Evolutionary conservation across 345 rosid species (phyloP).

Genomic region (Eucalyptus tenuipes): DNA sequence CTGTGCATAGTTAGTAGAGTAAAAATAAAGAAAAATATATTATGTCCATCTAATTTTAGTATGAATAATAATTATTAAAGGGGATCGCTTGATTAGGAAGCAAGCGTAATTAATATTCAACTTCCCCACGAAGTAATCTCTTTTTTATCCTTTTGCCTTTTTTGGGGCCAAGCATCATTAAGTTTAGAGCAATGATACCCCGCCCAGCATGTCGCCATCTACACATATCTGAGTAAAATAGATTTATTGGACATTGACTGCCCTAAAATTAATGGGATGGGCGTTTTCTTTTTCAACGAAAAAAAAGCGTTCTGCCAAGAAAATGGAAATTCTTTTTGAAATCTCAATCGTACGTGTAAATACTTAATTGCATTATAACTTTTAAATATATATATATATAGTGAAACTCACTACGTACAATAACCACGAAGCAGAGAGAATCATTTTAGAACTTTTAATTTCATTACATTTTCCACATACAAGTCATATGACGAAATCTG

Average conservation of each 20-base stretch:
- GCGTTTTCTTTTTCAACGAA: not conserved
- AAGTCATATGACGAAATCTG: accelerated
- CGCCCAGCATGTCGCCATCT: not conserved
- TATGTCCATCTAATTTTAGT: not conserved
- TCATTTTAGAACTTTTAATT: not conserved
- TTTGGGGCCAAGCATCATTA: not conserved
- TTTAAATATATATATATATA: not conserved
- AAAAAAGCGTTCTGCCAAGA: not conserved
- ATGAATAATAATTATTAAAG: not conserved
- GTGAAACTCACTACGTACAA: not conserved
- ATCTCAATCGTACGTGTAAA: not conserved
- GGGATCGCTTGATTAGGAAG: not conserved
- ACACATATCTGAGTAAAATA: not conserved
- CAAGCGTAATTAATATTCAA: not conserved
- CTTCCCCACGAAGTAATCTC: not conserved
- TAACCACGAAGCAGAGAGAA: not conserved
- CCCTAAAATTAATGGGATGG: not conserved
- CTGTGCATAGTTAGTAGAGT: not conserved
- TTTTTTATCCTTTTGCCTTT: not conserved
- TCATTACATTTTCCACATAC: not conserved
- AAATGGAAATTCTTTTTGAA: not conserved
- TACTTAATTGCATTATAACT: not conserved
- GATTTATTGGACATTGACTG: not conserved
- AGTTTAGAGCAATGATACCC: not conserved
- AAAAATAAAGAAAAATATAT: not conserved